Percentiles rank a stretch among this genome's conserved stretches.
Conservation (phyloP, 495 filamentous ascomycete genomes). For the Penicillium waksmanii region DNA sequence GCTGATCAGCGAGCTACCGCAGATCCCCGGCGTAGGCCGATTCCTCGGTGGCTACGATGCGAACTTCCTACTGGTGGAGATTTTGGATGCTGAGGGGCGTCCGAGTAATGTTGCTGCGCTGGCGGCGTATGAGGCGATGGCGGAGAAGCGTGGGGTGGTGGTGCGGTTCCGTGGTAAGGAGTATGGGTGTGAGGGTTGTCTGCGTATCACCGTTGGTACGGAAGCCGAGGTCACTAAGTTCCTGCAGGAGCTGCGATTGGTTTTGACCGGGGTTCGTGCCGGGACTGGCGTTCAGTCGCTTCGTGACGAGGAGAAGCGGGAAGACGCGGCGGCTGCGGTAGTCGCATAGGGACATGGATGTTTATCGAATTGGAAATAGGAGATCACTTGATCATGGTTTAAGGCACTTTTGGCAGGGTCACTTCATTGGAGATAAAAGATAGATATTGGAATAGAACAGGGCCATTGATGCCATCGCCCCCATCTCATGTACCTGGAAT, state of each 20-base stretch:
- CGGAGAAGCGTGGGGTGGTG: conserved; percentile 86
- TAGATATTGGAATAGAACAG: background rate
- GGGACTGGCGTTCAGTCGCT: conserved; percentile 32
- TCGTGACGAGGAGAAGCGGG: conserved; percentile 34
- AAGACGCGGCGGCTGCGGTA: conserved; percentile 28
- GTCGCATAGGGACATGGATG: conserved; percentile 8
- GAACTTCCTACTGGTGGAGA: conserved; percentile 91
- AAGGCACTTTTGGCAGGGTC: no score
- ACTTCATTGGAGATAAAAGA: background rate
- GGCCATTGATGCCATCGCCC: background rate
- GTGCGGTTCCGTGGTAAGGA: conserved; percentile 94
- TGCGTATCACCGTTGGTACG: conserved; percentile 92
- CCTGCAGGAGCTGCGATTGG: conserved; percentile 64
- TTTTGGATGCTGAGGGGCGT: conserved; percentile 69
- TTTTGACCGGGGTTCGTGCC: conserved; percentile 55
- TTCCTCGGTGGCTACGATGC: conserved; percentile 79
- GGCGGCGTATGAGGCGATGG: conserved; percentile 78
- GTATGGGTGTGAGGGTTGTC: conserved; percentile 81
- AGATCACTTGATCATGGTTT: no score
- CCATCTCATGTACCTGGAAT: no score
- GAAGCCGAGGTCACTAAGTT: conserved; percentile 81
- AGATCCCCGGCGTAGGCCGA: conserved; percentile 75
- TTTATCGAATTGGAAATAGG: background rate
- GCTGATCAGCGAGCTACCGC: conserved; percentile 71
- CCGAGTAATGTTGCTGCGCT: conserved; percentile 79